Base-by-base conservation (phyloP, 2,329 filamentous ascomycete species). In the Xylaria sp. region DNA sequence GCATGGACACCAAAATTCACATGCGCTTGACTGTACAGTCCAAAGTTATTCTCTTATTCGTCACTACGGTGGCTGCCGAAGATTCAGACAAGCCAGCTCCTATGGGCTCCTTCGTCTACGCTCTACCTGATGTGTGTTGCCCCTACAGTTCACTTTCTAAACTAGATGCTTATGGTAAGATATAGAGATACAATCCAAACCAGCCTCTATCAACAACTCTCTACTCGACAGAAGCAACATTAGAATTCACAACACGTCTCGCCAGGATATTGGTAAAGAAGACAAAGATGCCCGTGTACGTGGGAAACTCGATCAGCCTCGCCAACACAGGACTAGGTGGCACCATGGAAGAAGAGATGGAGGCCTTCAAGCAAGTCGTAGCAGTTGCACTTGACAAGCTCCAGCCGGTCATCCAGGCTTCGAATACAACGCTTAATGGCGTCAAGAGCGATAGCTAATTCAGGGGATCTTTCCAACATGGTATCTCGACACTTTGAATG, bases 51-150 rank as follows among this genome's bases (percentile, higher is more conserved):
- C 78, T 89, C 62, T 78, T 91, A n/a, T 88, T 89, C 74, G 80
- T 91, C 53, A 88, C 88, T 0, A 90, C 89, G 0, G 83, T 85
- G 3, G 78, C 84, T 30, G 82, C 82, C 63, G 87, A 87, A 60
- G 85, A 88, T 48, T 78, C 80, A n/a, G 81, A 81, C 13, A 77
- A 80, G 9, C 78, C 84, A 8, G 82, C 86, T 46, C 82, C 86
- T 58, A 86, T 98, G 80, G 95, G 96, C 3, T 97, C 93, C 58
- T 95, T 98, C 77, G 93, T 98, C 53, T 98, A 97, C 78, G 93
- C 94, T 2, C 88, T 99, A 78, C 95, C 96, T 18, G 92, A 97
- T 81, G 96, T 97, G 83, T 74, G 82, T 78, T 15, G 23, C 48
- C 48, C 53, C 18, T n/a, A 50, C 7, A 15, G 50, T 12, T n/a